These are phyloP conservation scores for Penicillium pulvis DNA, from an alignment of 495 filamentous ascomycete genomes.

Conservation along the genomic window DNA sequence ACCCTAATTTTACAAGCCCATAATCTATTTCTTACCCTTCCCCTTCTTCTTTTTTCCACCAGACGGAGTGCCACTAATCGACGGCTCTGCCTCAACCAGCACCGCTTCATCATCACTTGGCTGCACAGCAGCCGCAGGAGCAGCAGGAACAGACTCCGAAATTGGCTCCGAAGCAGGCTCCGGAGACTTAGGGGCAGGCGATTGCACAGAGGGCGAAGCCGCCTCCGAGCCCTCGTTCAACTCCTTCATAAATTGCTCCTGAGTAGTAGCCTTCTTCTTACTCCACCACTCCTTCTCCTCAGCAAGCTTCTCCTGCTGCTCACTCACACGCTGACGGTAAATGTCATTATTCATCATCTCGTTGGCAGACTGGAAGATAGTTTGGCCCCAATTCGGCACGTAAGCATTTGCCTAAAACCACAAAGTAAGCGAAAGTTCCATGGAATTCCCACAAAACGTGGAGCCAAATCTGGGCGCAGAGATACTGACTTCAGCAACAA, in stretches of 20 bases:
- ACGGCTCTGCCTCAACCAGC: constrained; percentile 72
- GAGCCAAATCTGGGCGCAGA: too few species aligned
- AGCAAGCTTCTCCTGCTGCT: constrained; percentile 65
- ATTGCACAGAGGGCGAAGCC: constrained; percentile 5
- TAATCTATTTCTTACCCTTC: constrained; percentile 72
- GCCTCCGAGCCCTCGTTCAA: constrained; percentile 53
- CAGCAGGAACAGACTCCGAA: constrained; percentile 7
- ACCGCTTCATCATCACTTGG: constrained; percentile 83
- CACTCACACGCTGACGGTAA: constrained; percentile 60
- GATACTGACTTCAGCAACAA: constrained; percentile 78
- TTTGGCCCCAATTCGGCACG: constrained; percentile 81
- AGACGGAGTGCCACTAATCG: constrained; percentile 36
- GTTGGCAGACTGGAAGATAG: constrained; percentile 92
- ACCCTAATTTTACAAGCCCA: constrained; percentile 17
- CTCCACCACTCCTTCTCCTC: constrained; percentile 89
- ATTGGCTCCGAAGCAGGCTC: constrained; percentile 17
- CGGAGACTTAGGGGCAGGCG: constrained; percentile 31
- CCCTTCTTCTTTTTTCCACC: constrained; percentile 67
- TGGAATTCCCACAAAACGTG: not conserved
- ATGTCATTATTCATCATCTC: constrained; percentile 73
- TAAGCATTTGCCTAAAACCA: constrained; percentile 78
- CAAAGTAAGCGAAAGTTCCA: constrained; percentile 3
- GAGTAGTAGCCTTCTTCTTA: constrained; percentile 73
- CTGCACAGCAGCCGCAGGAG: constrained; percentile 32
- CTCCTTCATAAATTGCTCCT: constrained; percentile 83